Base-by-base conservation (phyloP, 2,329 filamentous ascomycete genomes). In the Aspergillus ochraceoroseus region DNA sequence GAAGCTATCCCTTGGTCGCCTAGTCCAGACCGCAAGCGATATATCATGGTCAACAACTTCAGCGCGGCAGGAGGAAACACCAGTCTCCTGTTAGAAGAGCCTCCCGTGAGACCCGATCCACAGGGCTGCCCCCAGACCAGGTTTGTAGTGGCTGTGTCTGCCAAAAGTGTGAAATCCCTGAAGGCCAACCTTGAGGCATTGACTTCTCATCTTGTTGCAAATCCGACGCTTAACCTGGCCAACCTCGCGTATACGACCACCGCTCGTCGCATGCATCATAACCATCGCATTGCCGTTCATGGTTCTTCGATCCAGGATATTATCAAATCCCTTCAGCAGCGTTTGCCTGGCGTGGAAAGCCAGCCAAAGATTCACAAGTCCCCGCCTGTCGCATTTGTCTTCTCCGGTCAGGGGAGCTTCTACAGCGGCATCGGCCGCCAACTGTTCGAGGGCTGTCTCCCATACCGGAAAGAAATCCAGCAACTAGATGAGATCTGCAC, bases 11-110 rank as follows among this genome's bases (percentile, higher is more conserved):
- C 42, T 1, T 59, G 61, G 53, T 42, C 37, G 3, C 48, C 50
- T 6, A 38, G 40, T 13, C 37, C 44, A 20, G 51, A 48, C 15
- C 50, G 51, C 29, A 59, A 60, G 38, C 58, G 72, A 1, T 31
- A 38, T 6, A 39, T 36, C 3, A 28, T 66, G 17, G 64, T 82
- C 50, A 85, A 85, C 67, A 83, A 82, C 62, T 85, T 84, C 55
- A 75, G 76, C 48, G 83, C 82, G 2, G 78, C 81, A 38, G 82
- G 82, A 42, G 82, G 83, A 11, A 86, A 85, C 61, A 82, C 80
- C 0, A 74, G 76, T 5, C 54, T 85, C 9, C 57, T 84, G 2
- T 51, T 85, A 1, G 76, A 83, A 54, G 80, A 83, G 32, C 74
- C 69, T 0, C 44, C 7, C 43, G 52, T 8, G 49, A 47, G 82